These are phyloP conservation scores for Takashimella tepidaria DNA, from an alignment of 1,284 basidiomycete species.

Conservation along the genomic window DNA sequence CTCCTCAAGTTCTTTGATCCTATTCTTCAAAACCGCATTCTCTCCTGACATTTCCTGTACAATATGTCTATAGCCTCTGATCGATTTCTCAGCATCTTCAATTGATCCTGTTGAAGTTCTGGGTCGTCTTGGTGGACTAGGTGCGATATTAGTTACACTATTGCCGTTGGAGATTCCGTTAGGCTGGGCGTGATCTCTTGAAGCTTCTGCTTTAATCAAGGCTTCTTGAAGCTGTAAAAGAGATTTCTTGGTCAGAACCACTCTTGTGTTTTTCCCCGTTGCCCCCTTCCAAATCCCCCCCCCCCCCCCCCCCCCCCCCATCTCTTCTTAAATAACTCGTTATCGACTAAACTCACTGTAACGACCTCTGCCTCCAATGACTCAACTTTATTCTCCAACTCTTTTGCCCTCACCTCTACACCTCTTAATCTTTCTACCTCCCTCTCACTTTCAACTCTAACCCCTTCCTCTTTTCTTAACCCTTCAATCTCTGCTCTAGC, in stretches of 20 bases:
- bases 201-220: too few relatives aligned
- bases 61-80: conserved; percentile 57
- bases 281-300: too few relatives aligned
- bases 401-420: conserved; percentile 4
- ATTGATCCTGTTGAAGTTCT: conserved; percentile 17
- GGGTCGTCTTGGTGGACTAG: neutral
- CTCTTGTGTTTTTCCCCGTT: too few relatives aligned
- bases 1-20: conserved; percentile 65
- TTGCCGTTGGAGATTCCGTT: too few relatives aligned
- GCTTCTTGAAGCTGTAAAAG: too few relatives aligned
- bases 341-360: conserved; percentile 18
- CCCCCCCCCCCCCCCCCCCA: too few relatives aligned
- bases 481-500: conserved; percentile 87
- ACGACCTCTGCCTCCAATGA: conserved; percentile 31
- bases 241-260: too few relatives aligned
- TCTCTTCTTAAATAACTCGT: too few relatives aligned
- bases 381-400: conserved; percentile 26
- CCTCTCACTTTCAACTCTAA: conserved; percentile 11
- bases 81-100: conserved; percentile 39
- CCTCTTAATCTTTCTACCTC: neutral
- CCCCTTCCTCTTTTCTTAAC: conserved; percentile 50
- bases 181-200: too few relatives aligned
- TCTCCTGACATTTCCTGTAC: conserved; percentile 82
- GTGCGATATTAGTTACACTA: neutral
- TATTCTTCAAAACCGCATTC: conserved; percentile 59